Evolutionary conservation across 2,329 filamentous ascomycete genomes (phyloP), one percentile per base, ranked within the genome.

Genomic region (Chrysoporthe cubensis): DNA sequence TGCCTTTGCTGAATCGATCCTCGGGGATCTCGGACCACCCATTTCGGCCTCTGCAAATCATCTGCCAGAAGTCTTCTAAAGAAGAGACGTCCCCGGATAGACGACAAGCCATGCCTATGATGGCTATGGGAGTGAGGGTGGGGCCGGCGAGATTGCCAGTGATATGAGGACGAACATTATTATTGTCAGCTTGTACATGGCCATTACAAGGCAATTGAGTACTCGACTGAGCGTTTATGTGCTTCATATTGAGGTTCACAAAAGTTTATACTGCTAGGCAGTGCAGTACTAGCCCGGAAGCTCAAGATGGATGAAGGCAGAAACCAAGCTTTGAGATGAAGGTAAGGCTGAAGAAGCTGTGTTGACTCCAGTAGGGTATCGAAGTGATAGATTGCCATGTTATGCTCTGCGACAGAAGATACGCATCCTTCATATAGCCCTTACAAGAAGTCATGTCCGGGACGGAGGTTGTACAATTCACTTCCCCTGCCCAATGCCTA

Each of bases 1-100:
- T 75, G 9, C 71, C 71, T n/a, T 72, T 71, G 67, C 72, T 77
- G 72, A 80, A 80, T 1, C 78, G 72, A 56, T 75, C 72, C 9
- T 69, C 57, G 0, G 78, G 77, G 1, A 80, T 72, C 61, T 74
- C 67, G 5, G 70, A 72, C 75, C 75, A 77, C 18, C 74, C 75
- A 61, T 71, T 74, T 9, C 75, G 71, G 21, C 72, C 71, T 4
- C 74, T 72, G 62, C 72, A 76, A 46, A 77, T 66, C 69, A 78
- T 72, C 14, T 74, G 68, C 69, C 75, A 78, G 50, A 78, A 76
- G 40, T 77, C 74, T 54, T 74, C 75, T 3, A 74, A 73, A 14
- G 71, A 75, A 0, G 74, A 75, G 9, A 76, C 74, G n/a, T 72
- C 71, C 13, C 66, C 66, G 3, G 66, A 46, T 8, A 68, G 42